phyloP scores from a whole-genome alignment of 257 asterid genomes.

The Solanum pimpinellifolium region DNA sequence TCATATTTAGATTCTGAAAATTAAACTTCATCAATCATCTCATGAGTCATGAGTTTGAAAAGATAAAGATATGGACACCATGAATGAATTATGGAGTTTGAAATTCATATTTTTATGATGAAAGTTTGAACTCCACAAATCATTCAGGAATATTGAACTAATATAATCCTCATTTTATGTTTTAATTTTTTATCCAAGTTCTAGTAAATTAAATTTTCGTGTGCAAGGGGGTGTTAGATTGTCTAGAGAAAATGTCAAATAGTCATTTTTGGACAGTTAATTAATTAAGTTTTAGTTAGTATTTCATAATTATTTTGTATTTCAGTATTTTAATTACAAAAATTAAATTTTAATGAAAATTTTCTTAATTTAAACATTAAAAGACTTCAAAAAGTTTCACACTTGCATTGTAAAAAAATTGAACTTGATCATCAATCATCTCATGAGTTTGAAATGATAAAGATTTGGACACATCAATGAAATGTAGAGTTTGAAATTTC shows the following conservation, averaged over 20 bases:
- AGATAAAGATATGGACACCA: too few relatives aligned
- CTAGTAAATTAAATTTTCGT: neutral
- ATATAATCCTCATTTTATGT: neutral
- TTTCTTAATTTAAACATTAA: neutral
- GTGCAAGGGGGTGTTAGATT: neutral
- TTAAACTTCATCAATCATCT: too few relatives aligned
- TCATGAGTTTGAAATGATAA: neutral
- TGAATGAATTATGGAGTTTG: too few relatives aligned
- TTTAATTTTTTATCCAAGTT: too few relatives aligned
- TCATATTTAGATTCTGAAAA: too few relatives aligned
- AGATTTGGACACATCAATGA: neutral
- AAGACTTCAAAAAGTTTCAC: neutral
- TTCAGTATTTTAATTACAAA: neutral
- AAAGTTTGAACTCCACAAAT: too few relatives aligned
- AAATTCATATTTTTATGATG: too few relatives aligned
- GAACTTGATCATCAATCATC: neutral
- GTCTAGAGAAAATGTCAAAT: neutral
- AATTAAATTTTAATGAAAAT: neutral
- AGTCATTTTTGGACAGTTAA: neutral
- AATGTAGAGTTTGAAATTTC: neutral
- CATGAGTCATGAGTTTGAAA: too few relatives aligned
- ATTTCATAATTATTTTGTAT: neutral
- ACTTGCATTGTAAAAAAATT: neutral
- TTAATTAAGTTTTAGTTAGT: neutral
- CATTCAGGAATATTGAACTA: too few relatives aligned